Evolutionary conservation across 1,284 basidiomycete species (phyloP).

Genomic region (Irpex lacteus): DNA sequence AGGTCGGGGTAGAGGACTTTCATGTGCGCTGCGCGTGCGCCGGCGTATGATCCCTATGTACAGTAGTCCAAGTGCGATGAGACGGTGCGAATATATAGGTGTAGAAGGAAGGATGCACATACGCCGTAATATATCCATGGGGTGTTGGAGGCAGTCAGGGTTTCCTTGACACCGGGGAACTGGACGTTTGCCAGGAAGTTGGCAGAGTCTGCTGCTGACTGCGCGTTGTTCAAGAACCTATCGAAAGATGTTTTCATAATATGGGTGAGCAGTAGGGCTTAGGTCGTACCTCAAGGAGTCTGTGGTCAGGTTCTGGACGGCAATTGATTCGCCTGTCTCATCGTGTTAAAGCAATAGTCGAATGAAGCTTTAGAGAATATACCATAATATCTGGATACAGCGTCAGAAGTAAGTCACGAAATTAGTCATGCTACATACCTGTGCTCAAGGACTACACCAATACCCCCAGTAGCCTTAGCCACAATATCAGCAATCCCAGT

Average conservation of each 20-base stretch:
- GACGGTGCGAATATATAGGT: not conserved
- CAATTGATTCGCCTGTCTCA: conserved; percentile 71
- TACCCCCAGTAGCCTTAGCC: conserved; percentile 77
- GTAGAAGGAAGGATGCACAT: conserved; percentile 18
- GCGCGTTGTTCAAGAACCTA: conserved; percentile 86
- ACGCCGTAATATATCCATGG: conserved; percentile 97
- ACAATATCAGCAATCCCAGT: conserved; percentile 88
- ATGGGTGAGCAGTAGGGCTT: not conserved
- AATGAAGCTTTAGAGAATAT: conserved; percentile 7
- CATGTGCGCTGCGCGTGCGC: conserved; percentile 94
- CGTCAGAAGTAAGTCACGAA: not conserved
- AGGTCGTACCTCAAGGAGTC: conserved; percentile 13
- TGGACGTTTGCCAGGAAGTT: conserved; percentile 85
- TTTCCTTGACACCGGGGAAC: conserved; percentile 69
- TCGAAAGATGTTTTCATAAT: conserved; percentile 7
- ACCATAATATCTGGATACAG: conserved; percentile 59
- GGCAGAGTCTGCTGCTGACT: conserved; percentile 90
- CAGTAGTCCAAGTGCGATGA: not conserved
- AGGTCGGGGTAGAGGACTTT: conserved; percentile 83
- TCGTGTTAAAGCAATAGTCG: not conserved
- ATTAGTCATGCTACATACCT: conserved; percentile 40
- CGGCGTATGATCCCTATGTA: conserved; percentile 81
- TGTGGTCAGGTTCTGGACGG: conserved; percentile 40
- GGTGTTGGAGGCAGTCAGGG: conserved; percentile 64
- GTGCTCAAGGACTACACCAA: conserved; percentile 91